Evolutionary conservation across 2,329 filamentous ascomycete species (phyloP), one percentile per base, ranked within the genome.

Genomic region (Clarireedia paspali): DNA sequence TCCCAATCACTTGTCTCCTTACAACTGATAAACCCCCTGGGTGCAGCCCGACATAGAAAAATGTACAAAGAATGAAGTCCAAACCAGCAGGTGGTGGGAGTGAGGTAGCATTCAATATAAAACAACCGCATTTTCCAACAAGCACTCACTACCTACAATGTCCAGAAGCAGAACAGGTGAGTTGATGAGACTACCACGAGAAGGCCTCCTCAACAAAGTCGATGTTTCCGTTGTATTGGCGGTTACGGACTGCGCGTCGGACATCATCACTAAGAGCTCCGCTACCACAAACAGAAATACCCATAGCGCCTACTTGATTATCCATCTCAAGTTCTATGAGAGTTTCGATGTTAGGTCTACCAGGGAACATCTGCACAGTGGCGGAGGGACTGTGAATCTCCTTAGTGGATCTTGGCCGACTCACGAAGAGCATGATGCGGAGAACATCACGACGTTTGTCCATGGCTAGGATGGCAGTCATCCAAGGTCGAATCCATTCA

Each of bases 351-450:
- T 90, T 89, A 17, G 87, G 87, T 63, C 87, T 78, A 15, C 88
- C 88, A 4, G 88, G 88, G 76, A 90, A 90, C 88, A 91, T 91
- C 69, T 91, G 87, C 12, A 92, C 88, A 17, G 85, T 89, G 1
- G 84, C 80, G 38, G 82, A 87, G 2, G 88, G 88, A 63, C 83
- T 88, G 74, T 89, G 86, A 53, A 91, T 90, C 71, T 91, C 87
- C 75, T 89, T 90, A 47, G 84, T 89, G 48, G 83, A 87, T 42
- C 85, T 77, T 5, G 86, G 87, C 56, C 87, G 77, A 62, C 84
- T 89, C 63, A 91, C 85, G 69, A 91, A 91, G 53, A 91, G 80
- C 74, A 89, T 81, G 70, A 91, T 88, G 62, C 85, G 83, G 53
- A 91, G 77, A 52, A 87, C 79, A 58, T 91, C 87, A 56, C 88